phyloP scores from a whole-genome alignment of 805 yeast genomes.

The Candida namnaoensis region DNA sequence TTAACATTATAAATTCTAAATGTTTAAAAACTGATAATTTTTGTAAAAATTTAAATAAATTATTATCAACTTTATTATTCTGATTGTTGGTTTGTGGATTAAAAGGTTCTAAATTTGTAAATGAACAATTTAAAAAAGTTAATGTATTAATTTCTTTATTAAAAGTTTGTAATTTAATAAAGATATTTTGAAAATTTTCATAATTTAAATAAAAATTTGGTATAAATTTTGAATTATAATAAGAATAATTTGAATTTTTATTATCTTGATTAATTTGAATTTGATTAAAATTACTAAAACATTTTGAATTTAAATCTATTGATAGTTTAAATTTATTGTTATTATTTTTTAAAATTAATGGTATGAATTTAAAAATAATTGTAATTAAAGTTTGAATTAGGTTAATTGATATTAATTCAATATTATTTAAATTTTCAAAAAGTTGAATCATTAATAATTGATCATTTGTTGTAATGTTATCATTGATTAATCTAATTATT shows the following conservation, averaged over 20 bases:
- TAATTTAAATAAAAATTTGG: conserved; percentile 19
- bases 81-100: conserved; percentile 18
- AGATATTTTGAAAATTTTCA: conserved; percentile 8
- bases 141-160: conserved; percentile 9
- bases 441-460: too few species aligned
- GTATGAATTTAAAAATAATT: too few species aligned
- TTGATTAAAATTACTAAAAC: conserved; percentile 19
- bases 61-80: conserved; percentile 24
- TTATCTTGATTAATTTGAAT: conserved; percentile 10
- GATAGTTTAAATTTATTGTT: conserved; percentile 19
- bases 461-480: too few species aligned
- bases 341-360: conserved; percentile 26
- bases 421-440: too few species aligned
- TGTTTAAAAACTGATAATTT: conserved; percentile 21
- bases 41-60: conserved; percentile 24
- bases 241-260: conserved; percentile 17
- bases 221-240: conserved; percentile 17
- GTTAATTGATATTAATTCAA: too few species aligned
- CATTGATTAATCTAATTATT: too few species aligned
- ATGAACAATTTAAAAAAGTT: conserved; percentile 14
- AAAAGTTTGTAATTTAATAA: conserved; percentile 5
- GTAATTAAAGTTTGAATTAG: too few species aligned
- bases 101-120: conserved; percentile 17
- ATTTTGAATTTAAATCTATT: conserved; percentile 40
- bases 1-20: conserved; percentile 26